Base-by-base conservation (phyloP, 2,329 filamentous ascomycete species). In the Fusarium agapanthi region DNA sequence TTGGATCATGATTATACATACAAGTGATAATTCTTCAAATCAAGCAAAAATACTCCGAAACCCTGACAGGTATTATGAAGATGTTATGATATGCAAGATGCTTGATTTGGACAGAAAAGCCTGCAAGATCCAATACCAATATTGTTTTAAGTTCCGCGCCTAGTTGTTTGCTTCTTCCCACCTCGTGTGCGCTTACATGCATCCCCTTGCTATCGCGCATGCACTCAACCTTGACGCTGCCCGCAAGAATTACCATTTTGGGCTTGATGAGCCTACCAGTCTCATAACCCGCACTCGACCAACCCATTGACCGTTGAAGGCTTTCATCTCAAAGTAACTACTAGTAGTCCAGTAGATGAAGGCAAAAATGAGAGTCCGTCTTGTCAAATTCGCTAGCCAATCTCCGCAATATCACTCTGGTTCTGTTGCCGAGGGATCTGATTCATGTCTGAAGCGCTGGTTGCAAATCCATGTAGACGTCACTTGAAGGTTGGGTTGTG, bases 211-310 rank as follows among this genome's bases (percentile, higher is more conserved):
- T 56, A 54, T 57, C 38, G 38, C 30, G 48, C 43, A 54, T 56
- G 34, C 44, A 51, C 55, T 60, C 43, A 48, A 67, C 32, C 57
- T 67, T 58, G 35, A 60, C 41, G 20, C 26, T 73, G 59, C 41
- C 71, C 71, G 71, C 71, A 73, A 73, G 35, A 74, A 72, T 73
- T 73, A 61, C 71, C 67, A 41, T 43, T 72, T 74, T 65, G 43
- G 50, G 68, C 59, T 50, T 15, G 68, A 63, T 15, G 68, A 63
- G 35, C 40, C 65, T 54, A 26, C 20, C 47, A 45, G 28, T 26
- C 43, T 34, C 34, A 35, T 34, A 44, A 47, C 30, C 58, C 53
- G 47, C 38, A 45, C 38, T 30, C 28, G 26, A 51, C n/a, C 24
- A 28, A 41, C 53, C 45, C 65, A 54, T 64, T 65, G 51, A 50